Percentiles rank a stretch among this genome's conserved stretches.
Conservation (phyloP, 495 filamentous ascomycete genomes). For the Geopyxis carbonaria region DNA sequence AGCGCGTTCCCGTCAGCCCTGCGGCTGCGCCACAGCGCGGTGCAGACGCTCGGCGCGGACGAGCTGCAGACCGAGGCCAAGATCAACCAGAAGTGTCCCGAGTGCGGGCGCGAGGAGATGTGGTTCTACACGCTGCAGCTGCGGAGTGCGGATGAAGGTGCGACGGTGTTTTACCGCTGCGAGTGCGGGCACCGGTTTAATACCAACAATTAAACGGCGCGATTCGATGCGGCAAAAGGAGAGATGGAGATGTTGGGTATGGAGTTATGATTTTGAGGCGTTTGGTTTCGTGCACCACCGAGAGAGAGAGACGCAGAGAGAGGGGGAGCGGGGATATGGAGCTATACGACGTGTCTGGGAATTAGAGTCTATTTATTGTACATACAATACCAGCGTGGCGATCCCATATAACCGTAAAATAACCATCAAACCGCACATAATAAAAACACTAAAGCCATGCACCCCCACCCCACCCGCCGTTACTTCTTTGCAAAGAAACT, state of each 20-base stretch:
- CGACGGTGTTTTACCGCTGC: constrained; percentile 25
- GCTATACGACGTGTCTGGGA: no score
- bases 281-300: no score
- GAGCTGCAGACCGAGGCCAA: constrained; percentile 63
- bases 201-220: constrained; percentile 22
- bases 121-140: constrained; percentile 72
- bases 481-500: constrained; percentile 84
- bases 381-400: no score
- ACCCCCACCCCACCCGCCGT: not conserved
- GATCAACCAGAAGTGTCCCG: constrained; percentile 50
- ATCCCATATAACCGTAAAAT: no score
- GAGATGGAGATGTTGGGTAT: constrained; percentile 1
- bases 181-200: constrained; percentile 25
- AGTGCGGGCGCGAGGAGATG: constrained; percentile 69
- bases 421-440: no score
- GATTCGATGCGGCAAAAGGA: no score
- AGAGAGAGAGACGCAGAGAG: no score
- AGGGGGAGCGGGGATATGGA: no score
- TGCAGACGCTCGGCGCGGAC: constrained; percentile 63
- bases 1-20: constrained; percentile 75
- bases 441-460: no score
- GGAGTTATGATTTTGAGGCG: not conserved
- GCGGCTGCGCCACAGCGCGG: constrained; percentile 64
- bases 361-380: no score
- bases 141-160: constrained; percentile 82